Evolutionary conservation across 345 rosid genomes (phyloP), one percentile per base, ranked within the genome.

Genomic region (Psidium guajava): DNA sequence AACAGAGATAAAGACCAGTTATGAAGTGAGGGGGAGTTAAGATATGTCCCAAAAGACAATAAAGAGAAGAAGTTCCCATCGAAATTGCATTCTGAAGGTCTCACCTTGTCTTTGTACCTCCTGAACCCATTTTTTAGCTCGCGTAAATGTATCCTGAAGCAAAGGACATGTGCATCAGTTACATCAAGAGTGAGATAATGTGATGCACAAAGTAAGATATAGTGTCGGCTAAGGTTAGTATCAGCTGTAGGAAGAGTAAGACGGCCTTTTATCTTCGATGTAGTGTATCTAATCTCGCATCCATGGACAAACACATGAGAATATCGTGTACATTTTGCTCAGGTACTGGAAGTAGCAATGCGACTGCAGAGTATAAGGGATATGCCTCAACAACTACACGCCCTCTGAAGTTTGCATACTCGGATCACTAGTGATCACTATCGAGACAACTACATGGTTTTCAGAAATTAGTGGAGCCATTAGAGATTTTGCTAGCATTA

Each of bases 31-130:
- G 8, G 42, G 80, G 47, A 36, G 44, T 32, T 8, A 9, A 56
- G 12, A 56, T 9, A 69, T 36, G 77, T 74, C 25, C 16, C 11
- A 22, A 50, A 51, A 15, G 11, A 54, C 15, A 42, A 27, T 28
- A 28, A 28, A 54, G 44, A 52, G 84, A 51, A 82, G 47, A 18
- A 69, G 77, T 36, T 36, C 47, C 77, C 77, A 32, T 69, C 18
- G 47, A 69, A 69, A 69, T 36, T 69, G 25, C 80, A 69, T 36
- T 83, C 12, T 58, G 15, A 24, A 27, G 27, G 20, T 36, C 77
- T 86, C 83, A 92, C 95, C 97, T 91, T 94, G 95, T 84, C 93
- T 89, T 51, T 91, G 95, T 89, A 94, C 88, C 86, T 94, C 95
- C 82, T 88, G 89, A 85, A 93, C 97, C 95, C 95, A 94, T 73